Evolutionary conservation across 1,284 basidiomycete genomes (phyloP), one percentile per base, ranked within the genome.

Genomic region (Jaminaea rosea): DNA sequence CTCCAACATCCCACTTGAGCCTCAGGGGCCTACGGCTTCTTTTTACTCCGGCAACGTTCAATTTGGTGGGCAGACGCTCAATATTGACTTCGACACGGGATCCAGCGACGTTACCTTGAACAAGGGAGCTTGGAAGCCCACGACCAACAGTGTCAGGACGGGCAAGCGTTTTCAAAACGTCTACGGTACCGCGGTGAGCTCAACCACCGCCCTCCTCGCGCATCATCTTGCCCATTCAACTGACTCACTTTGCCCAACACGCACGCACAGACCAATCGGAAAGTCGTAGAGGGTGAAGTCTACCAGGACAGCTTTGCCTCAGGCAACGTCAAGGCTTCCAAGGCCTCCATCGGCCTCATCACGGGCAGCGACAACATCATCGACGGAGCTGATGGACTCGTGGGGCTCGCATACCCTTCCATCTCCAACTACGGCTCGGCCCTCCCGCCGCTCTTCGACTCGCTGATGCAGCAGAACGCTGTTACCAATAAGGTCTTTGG

Each of bases 131-230:
- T 73, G 62, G 58, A 50, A 27, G 26, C 71, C 71, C 3, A 48
- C 44, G 21, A 46, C 50, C 13, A 65, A 67, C 26, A 50, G 55
- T 24, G 62, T 61, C 21, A 55, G 57, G 34, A 67, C 65, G 42
- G 55, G 60, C 46, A 66, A 68, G 50, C 59, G 56, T 0, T 83
- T 83, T 72, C 50, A 37, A 6, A 78, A 82, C 52, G 17, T 61
- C 3, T 85, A 81, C 65, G 82, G 79, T 11, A 21, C 23, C 19
- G 17, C 39, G 5, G 19, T 23, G 7, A 81, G 83, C 63, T 80
- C 80, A 15, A 80, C 79, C 13, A 76, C 75, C n/a, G 80, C 80
- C 7, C 37, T 55, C 58, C 34, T 65, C 77, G 41, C 76, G 63
- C 23, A 72, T 73, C 13, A 56, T 77, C 10, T n/a, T n/a, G n/a